These are phyloP conservation scores for Cladophialophora chaetospira DNA, from an alignment of 2,329 filamentous ascomycete genomes.

Conservation along the genomic window DNA sequence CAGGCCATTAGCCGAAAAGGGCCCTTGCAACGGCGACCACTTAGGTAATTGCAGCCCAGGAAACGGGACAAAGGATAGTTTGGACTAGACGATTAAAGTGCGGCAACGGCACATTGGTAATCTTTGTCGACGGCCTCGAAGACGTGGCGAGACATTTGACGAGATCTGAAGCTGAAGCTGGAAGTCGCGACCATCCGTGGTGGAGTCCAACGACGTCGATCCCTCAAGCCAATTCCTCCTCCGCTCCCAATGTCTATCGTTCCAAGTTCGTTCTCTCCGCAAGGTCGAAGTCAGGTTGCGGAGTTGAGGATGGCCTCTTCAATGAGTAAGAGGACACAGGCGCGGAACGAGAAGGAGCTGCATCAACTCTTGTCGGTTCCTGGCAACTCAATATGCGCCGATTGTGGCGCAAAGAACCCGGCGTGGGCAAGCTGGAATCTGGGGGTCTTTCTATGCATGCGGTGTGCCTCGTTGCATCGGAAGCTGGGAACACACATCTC, in stretches of 20 bases:
- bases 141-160: neutral
- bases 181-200: neutral
- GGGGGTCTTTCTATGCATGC: constrained; percentile 96
- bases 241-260: constrained; percentile 7
- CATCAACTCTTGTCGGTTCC: constrained; percentile 87
- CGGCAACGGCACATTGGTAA: constrained; percentile 10
- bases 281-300: neutral
- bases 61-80: constrained; percentile 7
- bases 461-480: constrained; percentile 91
- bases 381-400: constrained; percentile 91
- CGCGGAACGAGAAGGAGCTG: constrained; percentile 88
- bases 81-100: constrained; percentile 4
- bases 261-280: constrained; percentile 3
- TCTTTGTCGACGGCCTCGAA: neutral
- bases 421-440: constrained; percentile 99
- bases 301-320: constrained; percentile 63
- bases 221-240: neutral
- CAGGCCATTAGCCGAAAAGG: constrained; percentile 2
- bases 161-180: neutral
- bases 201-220: neutral
- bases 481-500: constrained; percentile 97
- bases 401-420: constrained; percentile 90
- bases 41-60: constrained; percentile 5
- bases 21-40: neutral
- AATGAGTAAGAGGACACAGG: constrained; percentile 94